Percentiles rank a stretch among this genome's conserved stretches.
Evolutionary conservation across 805 yeast species (phyloP).

Genomic region (Pichia kluyveri): DNA sequence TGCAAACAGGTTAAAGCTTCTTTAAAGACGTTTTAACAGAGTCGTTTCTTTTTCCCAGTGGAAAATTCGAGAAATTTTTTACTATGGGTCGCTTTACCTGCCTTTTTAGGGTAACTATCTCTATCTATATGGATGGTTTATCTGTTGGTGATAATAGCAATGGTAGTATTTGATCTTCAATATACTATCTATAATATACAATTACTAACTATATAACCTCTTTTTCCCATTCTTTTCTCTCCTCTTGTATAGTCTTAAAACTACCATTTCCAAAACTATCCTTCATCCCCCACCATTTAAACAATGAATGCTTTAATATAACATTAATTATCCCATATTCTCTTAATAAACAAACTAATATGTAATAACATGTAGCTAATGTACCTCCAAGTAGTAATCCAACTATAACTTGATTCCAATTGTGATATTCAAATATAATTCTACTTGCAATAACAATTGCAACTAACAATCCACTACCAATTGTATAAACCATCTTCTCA

Average conservation of each 20-base stretch:
- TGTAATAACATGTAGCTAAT: constrained; percentile 51
- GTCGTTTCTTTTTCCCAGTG: too few relatives aligned
- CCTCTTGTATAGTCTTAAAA: constrained; percentile 13
- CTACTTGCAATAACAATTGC: constrained; percentile 52
- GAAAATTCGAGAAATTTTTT: too few relatives aligned
- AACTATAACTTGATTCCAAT: constrained; percentile 58
- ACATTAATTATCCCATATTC: constrained; percentile 61
- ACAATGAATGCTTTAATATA: constrained; percentile 51
- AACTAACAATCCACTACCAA: too few relatives aligned
- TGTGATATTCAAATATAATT: constrained; percentile 72
- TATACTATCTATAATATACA: too few relatives aligned
- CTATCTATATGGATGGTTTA: too few relatives aligned
- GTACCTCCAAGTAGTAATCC: constrained; percentile 60
- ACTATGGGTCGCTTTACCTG: too few relatives aligned
- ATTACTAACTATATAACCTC: too few relatives aligned
- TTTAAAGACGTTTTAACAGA: too few relatives aligned
- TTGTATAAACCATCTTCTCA: constrained; percentile 10
- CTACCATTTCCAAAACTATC: constrained; percentile 37
- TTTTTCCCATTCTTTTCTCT: constrained; percentile 19
- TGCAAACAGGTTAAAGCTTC: too few relatives aligned
- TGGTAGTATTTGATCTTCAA: too few relatives aligned
- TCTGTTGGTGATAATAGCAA: too few relatives aligned
- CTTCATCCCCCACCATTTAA: constrained; percentile 42
- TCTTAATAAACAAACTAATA: constrained; percentile 43
- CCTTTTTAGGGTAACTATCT: too few relatives aligned